Evolutionary conservation across 1,284 basidiomycete species (phyloP), one percentile per base, ranked within the genome.

Genomic region (Meripilus lineatus): DNA sequence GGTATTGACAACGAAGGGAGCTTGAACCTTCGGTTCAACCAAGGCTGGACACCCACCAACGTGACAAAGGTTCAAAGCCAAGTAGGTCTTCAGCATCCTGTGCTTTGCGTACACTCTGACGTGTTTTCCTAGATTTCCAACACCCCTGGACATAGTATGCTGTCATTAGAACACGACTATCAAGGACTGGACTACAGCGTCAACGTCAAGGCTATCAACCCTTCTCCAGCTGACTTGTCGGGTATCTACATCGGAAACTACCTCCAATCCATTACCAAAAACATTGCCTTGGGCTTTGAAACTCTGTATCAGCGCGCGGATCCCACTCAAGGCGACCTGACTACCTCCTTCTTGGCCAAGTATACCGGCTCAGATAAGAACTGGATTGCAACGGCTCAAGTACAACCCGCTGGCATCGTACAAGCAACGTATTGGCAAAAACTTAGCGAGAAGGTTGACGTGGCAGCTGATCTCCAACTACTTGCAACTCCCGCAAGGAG

Each of bases 401-500:
- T 96, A 26, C 92, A 96, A 65, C 77, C 84, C n/a, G 73, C 79
- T 33, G 94, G 95, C 30, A 78, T 94, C 43, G 59, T 97, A 28
- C 89, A 94, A 66, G 81, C 93, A 34, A 95, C 93, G 13, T 99
- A 99, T 70, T 98, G 91, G 89, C 94, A 98, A 55, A 90, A 90
- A 63, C 70, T 99, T 46, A 86, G 84, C 65, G 93, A 96, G 48
- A 94, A 95, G 69, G 89, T 99, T n/a, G 95, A 99, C 48, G 93
- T 95, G n/a, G 96, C 91, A 13, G 92, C 93, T 26, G 95, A 99
- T 60, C 69, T 99, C 52, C 85, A 93, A 63, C 68, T 95, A 46
- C 76, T 94, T 49, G 81, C 87, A 42, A 77, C 83, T 34, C 84
- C 86, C 3, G 69, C 74, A 47, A 84, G 90, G 63, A 77, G 96